Conservation (phyloP, 2,329 filamentous ascomycete species). For the Aspergillus proliferans region DNA sequence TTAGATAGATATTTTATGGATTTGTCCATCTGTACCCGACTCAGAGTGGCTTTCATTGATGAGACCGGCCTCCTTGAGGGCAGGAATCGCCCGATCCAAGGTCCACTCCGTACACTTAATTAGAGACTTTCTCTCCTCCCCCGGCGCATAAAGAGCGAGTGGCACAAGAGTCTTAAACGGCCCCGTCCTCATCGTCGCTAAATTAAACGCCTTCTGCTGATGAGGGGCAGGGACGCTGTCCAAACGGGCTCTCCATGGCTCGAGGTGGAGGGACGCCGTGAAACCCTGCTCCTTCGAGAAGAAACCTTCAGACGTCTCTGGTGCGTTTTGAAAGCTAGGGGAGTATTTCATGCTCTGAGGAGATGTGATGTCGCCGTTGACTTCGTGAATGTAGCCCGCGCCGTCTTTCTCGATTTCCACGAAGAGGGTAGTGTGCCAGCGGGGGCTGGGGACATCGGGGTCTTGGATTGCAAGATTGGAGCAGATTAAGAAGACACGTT, state of each 20-base stretch:
- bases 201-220: slow-evolving; percentile 8
- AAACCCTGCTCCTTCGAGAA: slow-evolving; percentile 3
- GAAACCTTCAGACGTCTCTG: slow-evolving; percentile 1
- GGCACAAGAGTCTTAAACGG: slow-evolving; percentile 5
- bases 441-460: slow-evolving; percentile 4
- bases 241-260: slow-evolving; percentile 2
- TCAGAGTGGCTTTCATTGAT: not conserved
- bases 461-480: slow-evolving; percentile 6
- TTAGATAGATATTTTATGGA: no score
- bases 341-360: slow-evolving; percentile 6
- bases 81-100: slow-evolving; percentile 7
- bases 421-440: slow-evolving; percentile 8
- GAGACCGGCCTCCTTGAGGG: not conserved
- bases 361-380: slow-evolving; percentile 8
- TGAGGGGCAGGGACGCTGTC: slow-evolving; percentile 4
- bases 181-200: slow-evolving; percentile 8
- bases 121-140: slow-evolving; percentile 2
- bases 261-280: slow-evolving; percentile 3
- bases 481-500: slow-evolving; percentile 3
- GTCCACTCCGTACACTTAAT: slow-evolving; percentile 13
- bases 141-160: slow-evolving; percentile 5
- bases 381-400: slow-evolving; percentile 5
- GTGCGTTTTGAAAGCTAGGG: not conserved
- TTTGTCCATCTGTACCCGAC: no score
- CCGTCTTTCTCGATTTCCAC: slow-evolving; percentile 3